Percentiles rank a stretch among this genome's conserved stretches.
Evolutionary conservation across 1,139 yeast species (phyloP).

Genomic region (Hyphopichia pseudoburtonii): DNA sequence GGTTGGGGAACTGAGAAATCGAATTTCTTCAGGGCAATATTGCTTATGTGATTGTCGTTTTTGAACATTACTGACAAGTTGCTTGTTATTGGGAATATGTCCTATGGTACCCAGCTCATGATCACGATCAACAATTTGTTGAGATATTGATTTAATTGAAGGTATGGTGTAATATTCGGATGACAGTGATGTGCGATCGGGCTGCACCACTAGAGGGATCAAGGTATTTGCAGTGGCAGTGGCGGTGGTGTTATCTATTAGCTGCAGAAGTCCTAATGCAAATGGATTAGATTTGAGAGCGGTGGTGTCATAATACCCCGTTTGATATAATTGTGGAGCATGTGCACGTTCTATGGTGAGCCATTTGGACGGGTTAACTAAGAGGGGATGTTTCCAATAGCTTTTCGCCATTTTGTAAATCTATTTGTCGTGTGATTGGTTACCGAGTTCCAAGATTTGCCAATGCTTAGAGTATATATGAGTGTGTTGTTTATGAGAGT

Average conservation of each 20-base stretch:
- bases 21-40: background rate
- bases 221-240: background rate
- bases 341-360: slow-evolving; percentile 19
- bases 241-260: slow-evolving; percentile 2
- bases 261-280: slow-evolving; percentile 10
- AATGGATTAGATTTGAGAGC: slow-evolving; percentile 22
- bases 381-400: slow-evolving; percentile 22
- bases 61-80: background rate
- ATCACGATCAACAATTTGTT: background rate
- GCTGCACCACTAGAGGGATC: background rate
- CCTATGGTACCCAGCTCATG: background rate
- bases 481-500: no score
- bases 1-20: background rate
- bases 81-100: background rate
- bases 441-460: no score
- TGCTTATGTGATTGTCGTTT: background rate
- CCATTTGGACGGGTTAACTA: slow-evolving; percentile 26
- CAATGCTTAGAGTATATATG: no score
- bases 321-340: slow-evolving; percentile 13
- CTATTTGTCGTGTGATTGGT: no score
- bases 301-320: slow-evolving; percentile 13
- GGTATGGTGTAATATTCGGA: background rate
- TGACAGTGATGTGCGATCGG: background rate
- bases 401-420: slow-evolving; percentile 6
- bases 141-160: background rate